These are phyloP conservation scores for Seminavis robusta DNA, from an alignment of 108 stramenopile species.

Conservation along the genomic window DNA sequence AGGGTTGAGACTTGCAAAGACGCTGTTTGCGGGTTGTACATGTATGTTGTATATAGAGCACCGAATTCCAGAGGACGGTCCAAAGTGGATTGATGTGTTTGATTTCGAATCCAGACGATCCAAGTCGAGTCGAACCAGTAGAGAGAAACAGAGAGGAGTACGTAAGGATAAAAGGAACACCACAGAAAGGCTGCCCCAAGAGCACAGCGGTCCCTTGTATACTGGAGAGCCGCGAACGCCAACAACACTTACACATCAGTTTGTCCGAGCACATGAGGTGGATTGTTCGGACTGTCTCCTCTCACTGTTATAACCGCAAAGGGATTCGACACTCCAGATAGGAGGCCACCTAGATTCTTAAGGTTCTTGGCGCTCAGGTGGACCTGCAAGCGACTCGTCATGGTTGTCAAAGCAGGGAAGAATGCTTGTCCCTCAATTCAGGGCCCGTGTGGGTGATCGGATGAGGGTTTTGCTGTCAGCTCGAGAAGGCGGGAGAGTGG, in stretches of 20 bases:
- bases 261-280: conserved; percentile 45
- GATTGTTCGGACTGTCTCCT: conserved; percentile 38
- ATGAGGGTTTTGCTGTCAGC: no score
- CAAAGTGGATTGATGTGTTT: no score
- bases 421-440: no score
- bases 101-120: no score
- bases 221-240: not conserved
- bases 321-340: conserved; percentile 55
- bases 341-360: conserved; percentile 29
- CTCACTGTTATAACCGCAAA: conserved; percentile 74
- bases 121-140: no score
- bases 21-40: no score
- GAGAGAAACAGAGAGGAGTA: not conserved
- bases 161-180: not conserved
- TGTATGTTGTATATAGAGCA: no score
- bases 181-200: not conserved
- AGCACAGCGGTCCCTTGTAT: not conserved
- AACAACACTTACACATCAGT: conserved; percentile 60
- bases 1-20: conserved; percentile 49
- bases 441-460: no score
- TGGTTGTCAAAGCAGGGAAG: no score
- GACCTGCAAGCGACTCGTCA: conserved; percentile 34
- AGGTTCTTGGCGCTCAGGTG: conserved; percentile 41
- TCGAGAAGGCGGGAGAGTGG: no score
- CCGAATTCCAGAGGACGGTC: no score